phyloP scores from a whole-genome alignment of 2,329 filamentous ascomycete species.

The Neobulgaria alba region DNA sequence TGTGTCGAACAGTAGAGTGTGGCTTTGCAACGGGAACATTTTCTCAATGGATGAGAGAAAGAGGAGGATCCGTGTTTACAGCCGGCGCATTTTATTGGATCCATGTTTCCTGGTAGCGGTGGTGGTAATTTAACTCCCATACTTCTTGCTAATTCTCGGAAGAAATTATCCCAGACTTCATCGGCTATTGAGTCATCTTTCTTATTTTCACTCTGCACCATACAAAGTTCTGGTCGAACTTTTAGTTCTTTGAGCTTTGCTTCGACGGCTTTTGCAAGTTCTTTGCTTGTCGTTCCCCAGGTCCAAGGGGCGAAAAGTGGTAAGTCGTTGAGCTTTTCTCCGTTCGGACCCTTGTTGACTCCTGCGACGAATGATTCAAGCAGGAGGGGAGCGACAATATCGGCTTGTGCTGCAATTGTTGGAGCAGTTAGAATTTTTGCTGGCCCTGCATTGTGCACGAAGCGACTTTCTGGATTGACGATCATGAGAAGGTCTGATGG shows the following conservation, averaged over 20 bases:
- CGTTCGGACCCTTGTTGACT: background rate
- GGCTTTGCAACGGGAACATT: background rate
- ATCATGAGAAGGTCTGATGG: background rate
- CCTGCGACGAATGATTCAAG: background rate
- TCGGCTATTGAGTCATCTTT: background rate
- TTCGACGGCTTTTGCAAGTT: background rate
- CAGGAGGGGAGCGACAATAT: background rate
- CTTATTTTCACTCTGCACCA: background rate
- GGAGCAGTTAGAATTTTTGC: background rate
- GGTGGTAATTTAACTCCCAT: background rate
- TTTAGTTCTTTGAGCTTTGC: background rate
- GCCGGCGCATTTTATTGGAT: background rate
- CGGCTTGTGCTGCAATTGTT: background rate
- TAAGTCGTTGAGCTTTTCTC: background rate
- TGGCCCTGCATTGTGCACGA: background rate
- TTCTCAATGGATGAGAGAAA: background rate
- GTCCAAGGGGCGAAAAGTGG: background rate
- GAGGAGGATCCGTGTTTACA: background rate
- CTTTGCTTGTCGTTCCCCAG: background rate
- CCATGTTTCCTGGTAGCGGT: background rate
- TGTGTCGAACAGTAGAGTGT: constrained; percentile 3
- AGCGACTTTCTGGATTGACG: background rate
- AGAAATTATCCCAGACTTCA: background rate
- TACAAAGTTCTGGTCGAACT: background rate
- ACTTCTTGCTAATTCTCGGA: background rate